Percentiles rank a stretch among this genome's conserved stretches.
Conservation (phyloP, 2,329 filamentous ascomycete species). For the Curvularia spicifera region DNA sequence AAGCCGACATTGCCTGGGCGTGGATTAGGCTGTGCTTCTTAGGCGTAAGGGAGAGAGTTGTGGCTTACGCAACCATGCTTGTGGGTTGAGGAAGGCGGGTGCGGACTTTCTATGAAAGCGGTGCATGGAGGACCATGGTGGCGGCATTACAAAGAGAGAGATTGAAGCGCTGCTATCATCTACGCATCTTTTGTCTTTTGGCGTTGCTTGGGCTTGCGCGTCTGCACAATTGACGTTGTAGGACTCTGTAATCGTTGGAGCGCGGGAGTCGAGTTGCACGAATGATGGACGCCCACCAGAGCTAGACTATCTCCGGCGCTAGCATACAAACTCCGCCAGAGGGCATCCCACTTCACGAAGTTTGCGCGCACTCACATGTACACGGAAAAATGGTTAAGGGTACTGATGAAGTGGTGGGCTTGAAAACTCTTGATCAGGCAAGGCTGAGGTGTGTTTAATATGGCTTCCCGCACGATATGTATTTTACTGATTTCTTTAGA, state of each 20-base stretch:
- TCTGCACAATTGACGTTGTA: conserved; percentile 7
- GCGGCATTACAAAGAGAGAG: conserved; percentile 24
- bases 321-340: conserved; percentile 29
- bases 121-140: conserved; percentile 26
- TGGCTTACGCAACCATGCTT: conserved; percentile 11
- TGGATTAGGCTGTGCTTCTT: conserved; percentile 7
- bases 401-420: conserved; percentile 27
- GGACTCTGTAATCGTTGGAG: neutral
- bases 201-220: conserved; percentile 3
- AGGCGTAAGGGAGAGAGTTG: neutral
- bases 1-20: conserved; percentile 18
- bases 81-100: conserved; percentile 6
- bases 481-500: conserved; percentile 19
- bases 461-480: neutral
- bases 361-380: conserved; percentile 13
- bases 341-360: conserved; percentile 7
- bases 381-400: conserved; percentile 20
- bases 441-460: conserved; percentile 22
- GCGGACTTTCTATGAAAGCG: conserved; percentile 17
- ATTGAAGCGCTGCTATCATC: conserved; percentile 22
- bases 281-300: neutral
- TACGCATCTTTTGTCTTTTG: conserved; percentile 13
- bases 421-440: conserved; percentile 24
- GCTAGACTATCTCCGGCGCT: conserved; percentile 22
- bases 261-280: neutral